phyloP scores from a whole-genome alignment of 805 yeast species.

The Candida maesae region DNA sequence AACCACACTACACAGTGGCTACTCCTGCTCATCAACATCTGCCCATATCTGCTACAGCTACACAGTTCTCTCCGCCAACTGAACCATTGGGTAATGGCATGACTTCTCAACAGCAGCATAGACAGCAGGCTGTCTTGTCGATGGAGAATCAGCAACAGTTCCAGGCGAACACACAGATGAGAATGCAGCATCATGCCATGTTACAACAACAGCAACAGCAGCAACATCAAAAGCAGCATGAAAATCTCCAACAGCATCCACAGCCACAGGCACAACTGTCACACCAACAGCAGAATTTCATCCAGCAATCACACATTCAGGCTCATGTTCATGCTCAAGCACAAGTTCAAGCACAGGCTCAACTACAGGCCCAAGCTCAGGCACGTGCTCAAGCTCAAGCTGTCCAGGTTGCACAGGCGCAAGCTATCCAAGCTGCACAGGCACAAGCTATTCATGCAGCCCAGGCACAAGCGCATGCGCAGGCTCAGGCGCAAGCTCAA shows the following conservation, averaged over 20 bases:
- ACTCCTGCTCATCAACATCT: conserved; percentile 5
- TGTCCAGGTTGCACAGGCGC: conserved; percentile 4
- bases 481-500: not conserved
- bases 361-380: conserved; percentile 6
- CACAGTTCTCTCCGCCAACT: conserved; percentile 3
- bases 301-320: conserved; percentile 2
- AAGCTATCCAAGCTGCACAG: conserved; percentile 3
- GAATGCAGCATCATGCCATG: conserved; percentile 20
- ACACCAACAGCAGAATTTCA: conserved; percentile 3
- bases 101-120: conserved; percentile 3
- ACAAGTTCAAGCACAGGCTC: conserved; percentile 6
- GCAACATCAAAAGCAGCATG: conserved; percentile 8
- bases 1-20: conserved; percentile 9
- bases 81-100: not conserved
- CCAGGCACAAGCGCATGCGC: conserved; percentile 4
- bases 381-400: conserved; percentile 1
- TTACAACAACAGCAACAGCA: conserved; percentile 13
- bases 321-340: conserved; percentile 6
- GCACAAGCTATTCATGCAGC: conserved; percentile 3
- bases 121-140: conserved; percentile 6
- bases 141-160: conserved; percentile 10
- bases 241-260: conserved; percentile 4
- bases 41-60: too few species aligned
- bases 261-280: conserved; percentile 2
- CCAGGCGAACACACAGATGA: conserved; percentile 17